These are phyloP conservation scores for Globisporangium emineosum DNA, from an alignment of 352 stramenopile genomes.

Conservation along the genomic window DNA sequence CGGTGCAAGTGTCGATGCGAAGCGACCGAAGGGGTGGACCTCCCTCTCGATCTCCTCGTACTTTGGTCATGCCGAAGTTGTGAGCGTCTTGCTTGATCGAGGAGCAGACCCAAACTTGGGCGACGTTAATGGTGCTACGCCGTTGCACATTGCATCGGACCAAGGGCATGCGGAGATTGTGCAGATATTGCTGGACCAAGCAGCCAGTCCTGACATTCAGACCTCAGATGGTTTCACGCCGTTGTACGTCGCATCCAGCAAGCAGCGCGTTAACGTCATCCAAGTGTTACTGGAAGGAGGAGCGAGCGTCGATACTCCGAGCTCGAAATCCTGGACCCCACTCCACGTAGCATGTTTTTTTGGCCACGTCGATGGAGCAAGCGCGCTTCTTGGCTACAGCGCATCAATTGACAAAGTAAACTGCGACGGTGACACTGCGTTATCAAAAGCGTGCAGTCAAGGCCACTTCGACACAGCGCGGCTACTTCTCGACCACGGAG, in stretches of 20 bases:
- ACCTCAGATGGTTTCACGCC: not conserved
- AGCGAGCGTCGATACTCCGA: not conserved
- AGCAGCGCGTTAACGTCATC: not conserved
- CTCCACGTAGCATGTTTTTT: not conserved
- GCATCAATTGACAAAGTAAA: not conserved
- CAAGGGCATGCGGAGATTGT: constrained; percentile 1
- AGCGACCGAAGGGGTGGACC: not conserved
- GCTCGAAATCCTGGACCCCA: not conserved
- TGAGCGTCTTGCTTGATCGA: not conserved
- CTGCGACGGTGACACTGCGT: not conserved
- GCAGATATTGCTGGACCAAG: not conserved
- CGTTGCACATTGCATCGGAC: not conserved
- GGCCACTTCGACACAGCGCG: not conserved
- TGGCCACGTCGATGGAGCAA: not conserved
- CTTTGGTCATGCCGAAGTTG: not conserved
- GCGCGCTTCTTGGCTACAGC: too few species aligned
- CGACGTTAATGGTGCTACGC: not conserved
- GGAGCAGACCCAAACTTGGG: not conserved
- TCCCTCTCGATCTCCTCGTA: not conserved
- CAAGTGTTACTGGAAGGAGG: not conserved
- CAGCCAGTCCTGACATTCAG: not conserved
- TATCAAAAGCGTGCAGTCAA: not conserved
- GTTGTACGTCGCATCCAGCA: not conserved
- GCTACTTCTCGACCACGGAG: not conserved
- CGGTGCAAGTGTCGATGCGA: not conserved